These are phyloP conservation scores for Monosporascus sp. DNA, from an alignment of 2,329 filamentous ascomycete genomes.

Conservation along the genomic window DNA sequence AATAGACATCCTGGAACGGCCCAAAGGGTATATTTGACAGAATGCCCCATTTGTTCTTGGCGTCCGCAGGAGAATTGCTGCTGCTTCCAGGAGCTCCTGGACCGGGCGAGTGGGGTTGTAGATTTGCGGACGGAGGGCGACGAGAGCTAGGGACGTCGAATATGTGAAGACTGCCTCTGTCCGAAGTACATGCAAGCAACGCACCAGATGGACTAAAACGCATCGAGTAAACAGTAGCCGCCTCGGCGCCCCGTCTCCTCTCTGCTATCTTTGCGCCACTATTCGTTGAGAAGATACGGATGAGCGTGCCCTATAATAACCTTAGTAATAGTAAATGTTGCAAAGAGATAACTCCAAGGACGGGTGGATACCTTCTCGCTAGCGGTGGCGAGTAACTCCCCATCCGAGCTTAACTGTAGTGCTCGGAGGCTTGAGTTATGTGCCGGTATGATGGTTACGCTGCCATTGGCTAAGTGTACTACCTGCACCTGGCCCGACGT, in stretches of 20 bases:
- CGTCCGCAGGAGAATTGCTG: slow-evolving; percentile 36
- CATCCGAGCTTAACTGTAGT: slow-evolving; percentile 74
- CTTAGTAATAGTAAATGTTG: not conserved
- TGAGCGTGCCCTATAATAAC: slow-evolving; percentile 65
- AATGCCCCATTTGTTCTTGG: slow-evolving; percentile 77
- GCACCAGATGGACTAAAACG: slow-evolving; percentile 79
- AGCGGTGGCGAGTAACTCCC: slow-evolving; percentile 78
- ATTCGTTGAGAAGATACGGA: slow-evolving; percentile 77
- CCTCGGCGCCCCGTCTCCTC: slow-evolving; percentile 82
- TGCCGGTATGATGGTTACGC: slow-evolving; percentile 89
- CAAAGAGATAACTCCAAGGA: slow-evolving; percentile 3
- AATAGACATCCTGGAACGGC: slow-evolving; percentile 89
- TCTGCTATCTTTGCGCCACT: slow-evolving; percentile 80
- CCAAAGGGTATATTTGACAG: slow-evolving; percentile 78
- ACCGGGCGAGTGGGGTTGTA: slow-evolving; percentile 10
- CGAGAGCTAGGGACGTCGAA: slow-evolving; percentile 72
- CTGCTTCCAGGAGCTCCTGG: slow-evolving; percentile 14
- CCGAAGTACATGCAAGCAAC: slow-evolving; percentile 85
- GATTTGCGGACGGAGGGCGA: slow-evolving; percentile 19
- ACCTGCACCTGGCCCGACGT: slow-evolving; percentile 85
- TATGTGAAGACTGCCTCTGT: slow-evolving; percentile 93
- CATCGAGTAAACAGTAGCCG: slow-evolving; percentile 80
- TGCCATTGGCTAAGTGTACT: slow-evolving; percentile 70
- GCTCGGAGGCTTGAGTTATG: slow-evolving; percentile 77
- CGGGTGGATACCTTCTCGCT: slow-evolving; percentile 63